These are phyloP conservation scores for Chimonanthus praecox DNA, from an alignment of 164 flowering plant genomes.

Conservation along the genomic window DNA sequence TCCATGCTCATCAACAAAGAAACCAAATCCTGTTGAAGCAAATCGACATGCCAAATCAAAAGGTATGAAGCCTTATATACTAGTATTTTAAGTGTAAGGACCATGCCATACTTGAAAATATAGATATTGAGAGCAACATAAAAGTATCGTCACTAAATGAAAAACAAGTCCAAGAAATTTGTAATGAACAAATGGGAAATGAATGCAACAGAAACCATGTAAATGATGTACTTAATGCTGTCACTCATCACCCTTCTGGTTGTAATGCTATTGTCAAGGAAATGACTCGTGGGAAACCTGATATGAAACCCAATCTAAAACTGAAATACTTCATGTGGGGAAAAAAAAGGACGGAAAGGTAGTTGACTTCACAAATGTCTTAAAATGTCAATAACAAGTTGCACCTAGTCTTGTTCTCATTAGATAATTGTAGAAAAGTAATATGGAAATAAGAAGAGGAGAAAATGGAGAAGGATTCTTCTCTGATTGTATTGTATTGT, in stretches of 20 bases:
- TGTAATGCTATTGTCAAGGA: too few species aligned
- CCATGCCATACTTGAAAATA: not conserved
- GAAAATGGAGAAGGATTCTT: too few species aligned
- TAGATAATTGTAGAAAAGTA: too few species aligned
- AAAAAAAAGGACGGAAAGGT: too few species aligned
- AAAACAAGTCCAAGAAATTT: not conserved
- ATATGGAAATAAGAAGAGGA: too few species aligned
- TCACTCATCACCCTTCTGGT: not conserved
- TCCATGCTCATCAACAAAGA: conserved; percentile 64
- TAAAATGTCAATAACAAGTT: too few species aligned
- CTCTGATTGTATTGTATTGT: too few species aligned
- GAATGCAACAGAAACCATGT: not conserved
- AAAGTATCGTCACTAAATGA: not conserved
- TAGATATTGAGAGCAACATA: not conserved
- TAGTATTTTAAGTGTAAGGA: not conserved
- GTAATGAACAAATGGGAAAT: not conserved
- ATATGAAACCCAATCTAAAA: too few species aligned
- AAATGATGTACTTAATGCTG: not conserved
- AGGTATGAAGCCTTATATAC: not conserved
- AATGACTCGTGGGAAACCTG: too few species aligned
- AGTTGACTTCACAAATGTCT: too few species aligned
- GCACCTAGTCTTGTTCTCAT: too few species aligned
- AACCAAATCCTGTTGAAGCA: conserved; percentile 76
- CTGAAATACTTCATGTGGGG: too few species aligned
- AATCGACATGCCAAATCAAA: not conserved